Base-by-base conservation (phyloP, 345 rosid species). In the Acer campestre region DNA sequence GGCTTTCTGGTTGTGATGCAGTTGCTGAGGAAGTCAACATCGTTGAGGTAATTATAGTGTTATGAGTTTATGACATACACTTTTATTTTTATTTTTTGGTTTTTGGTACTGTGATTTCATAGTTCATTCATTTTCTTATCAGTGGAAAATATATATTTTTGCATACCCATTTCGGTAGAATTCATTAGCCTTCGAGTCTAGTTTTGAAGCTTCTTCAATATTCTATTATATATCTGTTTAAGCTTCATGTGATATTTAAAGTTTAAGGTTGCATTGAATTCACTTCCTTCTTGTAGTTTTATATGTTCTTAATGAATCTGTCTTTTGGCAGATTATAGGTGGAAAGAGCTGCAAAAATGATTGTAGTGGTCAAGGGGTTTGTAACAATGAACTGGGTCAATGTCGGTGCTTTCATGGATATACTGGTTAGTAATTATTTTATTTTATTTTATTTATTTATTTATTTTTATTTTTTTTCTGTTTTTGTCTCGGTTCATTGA, bases 391-490 rank as follows among this genome's bases (percentile, higher is more conserved):
- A 81, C 80, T 91, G 74, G 99, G 97, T 40, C 78, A 85, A 17
- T 96, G 99, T 53, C 80, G 91, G 17, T 94, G 98, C 91, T 96
- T 94, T 83, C 97, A 92, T 79, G 99, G 99, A 72, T 94, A 73
- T 79, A 84, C 67, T 59, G 98, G 98, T 92, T 46, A 89, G 89
- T 68, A 9, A 29, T 25, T 25, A 25, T n/a, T n/a, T n/a, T n/a
- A n/a, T n/a, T n/a, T n/a, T n/a, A n/a, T n/a, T n/a, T n/a, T n/a
- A n/a, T 25, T 25, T 25, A 25, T 25, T 25, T 25, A 0, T 25
- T 25, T 25, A 17, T 53, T 59, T 51, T 67, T 22, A 42, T 64
- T 42, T 53, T 64, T 48, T 64, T 55, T 61, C 75, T 71, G 20
- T 14, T 27, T 74, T 29, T 35, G 40, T 67, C 40, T 70, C 4